A percentile compares a stretch with the other conserved stretches of the same genome.
Conservation (phyloP, 2,329 filamentous ascomycete species). For the Metarhizium album region DNA sequence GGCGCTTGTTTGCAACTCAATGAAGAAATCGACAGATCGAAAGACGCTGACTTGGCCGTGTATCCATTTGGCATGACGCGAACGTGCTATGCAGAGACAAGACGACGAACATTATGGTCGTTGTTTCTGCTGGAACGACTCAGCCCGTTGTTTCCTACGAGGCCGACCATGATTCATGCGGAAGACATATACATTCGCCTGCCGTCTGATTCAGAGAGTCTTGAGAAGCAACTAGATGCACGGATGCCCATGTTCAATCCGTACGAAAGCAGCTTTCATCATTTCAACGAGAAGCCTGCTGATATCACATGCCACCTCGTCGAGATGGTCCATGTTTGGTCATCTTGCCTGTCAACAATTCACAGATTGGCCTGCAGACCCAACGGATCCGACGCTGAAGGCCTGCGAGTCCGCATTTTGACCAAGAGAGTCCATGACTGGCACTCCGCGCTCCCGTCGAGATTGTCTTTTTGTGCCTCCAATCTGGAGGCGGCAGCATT, state of each 20-base stretch:
- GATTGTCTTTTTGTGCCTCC: conserved; percentile 40
- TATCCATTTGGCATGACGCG: conserved; percentile 49
- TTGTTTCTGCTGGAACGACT: conserved; percentile 60
- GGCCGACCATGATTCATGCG: conserved; percentile 44
- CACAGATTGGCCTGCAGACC: conserved; percentile 28
- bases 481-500: conserved; percentile 48
- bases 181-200: conserved; percentile 58
- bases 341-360: conserved; percentile 48
- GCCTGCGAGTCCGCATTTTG: conserved; percentile 32
- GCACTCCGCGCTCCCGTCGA: conserved; percentile 42
- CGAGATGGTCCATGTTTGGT: conserved; percentile 55
- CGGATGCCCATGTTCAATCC: conserved; percentile 51
- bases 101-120: conserved; percentile 62
- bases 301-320: conserved; percentile 50
- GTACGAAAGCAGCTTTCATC: conserved; percentile 17
- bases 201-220: conserved; percentile 49
- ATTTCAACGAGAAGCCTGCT: conserved; percentile 18
- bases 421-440: conserved; percentile 45
- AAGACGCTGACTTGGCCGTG: conserved; percentile 25
- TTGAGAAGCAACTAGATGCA: conserved; percentile 48
- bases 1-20: conserved; percentile 52
- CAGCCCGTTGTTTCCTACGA: conserved; percentile 45
- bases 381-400: conserved; percentile 16
- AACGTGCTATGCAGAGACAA: conserved; percentile 51
- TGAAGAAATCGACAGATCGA: conserved; percentile 42